These are phyloP conservation scores for Hymenoscyphus occultus DNA, from an alignment of 2,329 filamentous ascomycete species.

Conservation along the genomic window DNA sequence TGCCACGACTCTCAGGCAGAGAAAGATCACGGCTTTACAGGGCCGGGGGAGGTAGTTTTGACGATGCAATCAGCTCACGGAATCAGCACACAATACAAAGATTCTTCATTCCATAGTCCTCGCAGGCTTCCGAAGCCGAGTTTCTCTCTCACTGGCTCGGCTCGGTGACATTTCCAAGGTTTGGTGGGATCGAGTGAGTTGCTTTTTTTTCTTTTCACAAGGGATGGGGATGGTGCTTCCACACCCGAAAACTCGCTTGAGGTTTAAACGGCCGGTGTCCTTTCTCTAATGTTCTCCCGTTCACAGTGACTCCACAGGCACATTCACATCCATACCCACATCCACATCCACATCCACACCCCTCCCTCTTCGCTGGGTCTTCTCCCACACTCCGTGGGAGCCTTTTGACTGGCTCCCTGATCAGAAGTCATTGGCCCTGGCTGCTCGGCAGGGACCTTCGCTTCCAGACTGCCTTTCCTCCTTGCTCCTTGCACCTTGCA, in stretches of 20 bases:
- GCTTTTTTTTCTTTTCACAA: neutral
- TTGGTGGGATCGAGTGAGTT: neutral
- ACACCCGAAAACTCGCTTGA: conserved; percentile 3
- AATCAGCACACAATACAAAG: neutral
- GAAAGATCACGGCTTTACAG: conserved; percentile 2
- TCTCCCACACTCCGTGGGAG: conserved; percentile 4
- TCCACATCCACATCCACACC: neutral
- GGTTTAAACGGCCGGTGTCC: neutral
- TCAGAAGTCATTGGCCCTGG: neutral
- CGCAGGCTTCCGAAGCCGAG: neutral
- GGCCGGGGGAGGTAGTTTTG: neutral
- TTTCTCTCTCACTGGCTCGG: neutral
- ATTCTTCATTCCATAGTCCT: neutral
- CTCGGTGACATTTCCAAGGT: neutral
- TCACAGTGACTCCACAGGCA: neutral
- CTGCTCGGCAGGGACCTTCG: neutral
- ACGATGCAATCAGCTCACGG: conserved; percentile 3
- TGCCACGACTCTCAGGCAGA: neutral
- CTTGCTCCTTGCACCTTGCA: neutral
- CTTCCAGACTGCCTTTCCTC: neutral
- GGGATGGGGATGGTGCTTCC: neutral
- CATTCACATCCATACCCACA: neutral
- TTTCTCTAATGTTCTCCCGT: neutral
- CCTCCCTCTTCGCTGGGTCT: neutral
- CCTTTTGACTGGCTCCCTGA: conserved; percentile 3